A percentile compares a stretch with the other conserved stretches of the same genome.
Evolutionary conservation across 768 basidiomycete species (phyloP).

Genomic region (Lactarius pseudohatsudake): DNA sequence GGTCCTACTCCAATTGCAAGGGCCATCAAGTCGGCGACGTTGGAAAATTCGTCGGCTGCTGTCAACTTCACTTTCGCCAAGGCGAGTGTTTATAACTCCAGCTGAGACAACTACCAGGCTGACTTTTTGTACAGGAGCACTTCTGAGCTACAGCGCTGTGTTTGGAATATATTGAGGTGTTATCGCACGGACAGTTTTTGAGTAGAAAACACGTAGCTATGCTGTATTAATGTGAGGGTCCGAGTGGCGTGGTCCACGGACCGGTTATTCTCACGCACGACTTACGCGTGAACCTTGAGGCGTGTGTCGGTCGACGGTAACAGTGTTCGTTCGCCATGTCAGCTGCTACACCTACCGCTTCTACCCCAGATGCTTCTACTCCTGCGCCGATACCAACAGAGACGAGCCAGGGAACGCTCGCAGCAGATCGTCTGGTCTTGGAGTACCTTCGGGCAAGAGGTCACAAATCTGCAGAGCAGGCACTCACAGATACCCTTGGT

Average conservation of each 20-base stretch:
- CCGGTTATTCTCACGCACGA: neutral
- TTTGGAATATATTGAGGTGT: neutral
- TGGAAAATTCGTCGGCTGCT: conserved; percentile 50
- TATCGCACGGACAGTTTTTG: neutral
- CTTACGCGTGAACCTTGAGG: neutral
- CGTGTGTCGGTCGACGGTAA: neutral
- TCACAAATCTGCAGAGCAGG: conserved; percentile 46
- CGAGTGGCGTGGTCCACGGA: neutral
- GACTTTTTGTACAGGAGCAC: conserved; percentile 48
- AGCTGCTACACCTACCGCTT: conserved; percentile 49
- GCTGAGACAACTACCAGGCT: conserved; percentile 21
- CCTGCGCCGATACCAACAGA: conserved; percentile 43
- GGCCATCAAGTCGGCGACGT: conserved; percentile 70
- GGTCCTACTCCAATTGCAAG: conserved; percentile 77
- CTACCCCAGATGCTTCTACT: conserved; percentile 46
- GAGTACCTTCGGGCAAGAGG: conserved; percentile 51
- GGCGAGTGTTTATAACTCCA: conserved; percentile 43
- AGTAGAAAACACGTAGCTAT: neutral
- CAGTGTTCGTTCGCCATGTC: conserved; percentile 39
- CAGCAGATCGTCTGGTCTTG: conserved; percentile 43
- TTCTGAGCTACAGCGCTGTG: conserved; percentile 42
- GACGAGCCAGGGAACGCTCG: conserved; percentile 44
- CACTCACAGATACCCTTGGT: conserved; percentile 43
- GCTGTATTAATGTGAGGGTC: neutral
- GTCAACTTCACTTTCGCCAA: conserved; percentile 84